A percentile compares a stretch with the other conserved stretches of the same genome.
These are phyloP conservation scores for Salmacisia buchloeana DNA, from an alignment of 1,284 basidiomycete species.

Conservation along the genomic window DNA sequence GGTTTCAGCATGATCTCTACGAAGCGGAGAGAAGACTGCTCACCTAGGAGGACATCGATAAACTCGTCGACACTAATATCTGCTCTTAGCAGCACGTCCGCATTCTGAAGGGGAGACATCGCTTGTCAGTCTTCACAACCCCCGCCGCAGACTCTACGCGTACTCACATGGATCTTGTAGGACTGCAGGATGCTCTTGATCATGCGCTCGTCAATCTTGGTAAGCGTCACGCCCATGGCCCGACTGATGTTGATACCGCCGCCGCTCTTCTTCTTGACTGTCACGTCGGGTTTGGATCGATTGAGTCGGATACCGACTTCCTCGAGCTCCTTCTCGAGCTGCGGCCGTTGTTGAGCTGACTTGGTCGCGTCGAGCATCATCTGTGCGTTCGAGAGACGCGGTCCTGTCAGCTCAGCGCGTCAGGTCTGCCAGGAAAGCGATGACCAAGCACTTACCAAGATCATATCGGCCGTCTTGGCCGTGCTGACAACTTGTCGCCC, in stretches of 20 bases:
- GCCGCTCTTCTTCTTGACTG: conserved; percentile 69
- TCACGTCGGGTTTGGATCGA: conserved; percentile 72
- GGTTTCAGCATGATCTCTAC: too few species aligned
- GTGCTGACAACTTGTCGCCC: conserved; percentile 82
- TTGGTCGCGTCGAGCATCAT: conserved; percentile 96
- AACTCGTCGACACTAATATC: conserved; percentile 88
- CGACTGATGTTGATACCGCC: conserved; percentile 66
- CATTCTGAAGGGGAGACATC: conserved; percentile 18
- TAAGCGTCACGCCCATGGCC: conserved; percentile 67
- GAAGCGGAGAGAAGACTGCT: too few species aligned
- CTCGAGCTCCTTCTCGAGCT: conserved; percentile 87
- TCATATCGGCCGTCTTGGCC: conserved; percentile 88
- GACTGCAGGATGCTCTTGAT: conserved; percentile 75
- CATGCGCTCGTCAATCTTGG: conserved; percentile 89
- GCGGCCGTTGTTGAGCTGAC: conserved; percentile 78
- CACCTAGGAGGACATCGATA: conserved; percentile 89
- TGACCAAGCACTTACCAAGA: too few species aligned
- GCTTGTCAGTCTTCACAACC: neutral
- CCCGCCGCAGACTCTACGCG: too few species aligned
- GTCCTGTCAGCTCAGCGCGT: too few species aligned
- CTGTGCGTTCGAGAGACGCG: neutral
- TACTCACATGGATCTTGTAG: conserved; percentile 43
- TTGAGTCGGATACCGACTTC: conserved; percentile 94
- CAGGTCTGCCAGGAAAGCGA: too few species aligned
- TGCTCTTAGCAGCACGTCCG: conserved; percentile 41